Evolutionary conservation across 176 grass and related monocot genomes (phyloP).

Genomic region (Cenchrus americanus): DNA sequence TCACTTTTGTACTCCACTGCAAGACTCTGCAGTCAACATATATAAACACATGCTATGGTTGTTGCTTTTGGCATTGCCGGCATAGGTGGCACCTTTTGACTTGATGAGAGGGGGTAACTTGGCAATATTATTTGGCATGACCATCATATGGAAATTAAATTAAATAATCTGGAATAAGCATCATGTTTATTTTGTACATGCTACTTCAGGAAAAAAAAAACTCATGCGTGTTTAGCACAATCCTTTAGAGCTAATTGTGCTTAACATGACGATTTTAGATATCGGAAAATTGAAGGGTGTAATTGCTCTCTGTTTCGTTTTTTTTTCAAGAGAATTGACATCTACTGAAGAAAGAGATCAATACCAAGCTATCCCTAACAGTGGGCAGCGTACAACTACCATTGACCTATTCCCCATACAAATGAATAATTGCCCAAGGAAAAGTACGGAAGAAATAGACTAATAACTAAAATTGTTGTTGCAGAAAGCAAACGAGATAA

Average conservation of each 20-base stretch:
- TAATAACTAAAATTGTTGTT: neutral
- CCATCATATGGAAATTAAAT: neutral
- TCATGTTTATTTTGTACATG: neutral
- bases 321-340: neutral
- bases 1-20: constrained; percentile 19
- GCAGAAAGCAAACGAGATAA: neutral
- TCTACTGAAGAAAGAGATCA: neutral
- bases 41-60: neutral
- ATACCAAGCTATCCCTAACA: neutral
- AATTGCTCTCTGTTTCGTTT: neutral
- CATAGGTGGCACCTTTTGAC: neutral
- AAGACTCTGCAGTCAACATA: constrained; percentile 25
- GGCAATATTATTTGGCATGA: neutral
- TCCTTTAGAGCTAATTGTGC: neutral
- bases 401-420: neutral
- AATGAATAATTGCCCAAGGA: neutral
- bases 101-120: neutral
- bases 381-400: neutral
- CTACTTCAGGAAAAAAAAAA: neutral
- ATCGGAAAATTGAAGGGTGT: neutral
- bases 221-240: neutral
- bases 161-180: neutral
- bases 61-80: neutral
- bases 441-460: neutral
- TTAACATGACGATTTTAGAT: neutral